Evolutionary conservation across 208 protist genomes (phyloP).

Genomic region (Crithidia thermophila): DNA sequence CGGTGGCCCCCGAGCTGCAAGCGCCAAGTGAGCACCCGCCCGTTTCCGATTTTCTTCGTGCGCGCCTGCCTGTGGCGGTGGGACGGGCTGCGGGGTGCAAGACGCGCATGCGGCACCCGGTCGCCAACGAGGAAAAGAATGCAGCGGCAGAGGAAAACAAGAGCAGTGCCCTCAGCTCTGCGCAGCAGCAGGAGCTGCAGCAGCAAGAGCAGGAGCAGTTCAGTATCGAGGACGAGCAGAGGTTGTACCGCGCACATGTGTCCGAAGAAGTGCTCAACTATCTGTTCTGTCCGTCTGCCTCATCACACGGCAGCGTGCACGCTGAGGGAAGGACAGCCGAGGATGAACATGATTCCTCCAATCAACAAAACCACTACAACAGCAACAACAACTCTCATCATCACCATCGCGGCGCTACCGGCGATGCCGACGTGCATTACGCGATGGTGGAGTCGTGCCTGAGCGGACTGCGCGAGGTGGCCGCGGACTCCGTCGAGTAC

Average conservation of each 20-base stretch:
- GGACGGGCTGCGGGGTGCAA: slow-evolving; percentile 19
- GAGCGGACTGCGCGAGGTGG: slow-evolving; percentile 24
- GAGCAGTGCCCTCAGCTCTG: background rate
- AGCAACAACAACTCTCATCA: too few species aligned
- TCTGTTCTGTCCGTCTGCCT: slow-evolving; percentile 1
- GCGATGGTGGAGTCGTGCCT: slow-evolving; percentile 25
- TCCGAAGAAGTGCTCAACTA: slow-evolving; percentile 24
- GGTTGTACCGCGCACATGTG: slow-evolving; percentile 6
- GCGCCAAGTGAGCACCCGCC: slow-evolving; percentile 1
- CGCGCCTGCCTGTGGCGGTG: slow-evolving; percentile 25
- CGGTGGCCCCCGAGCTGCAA: background rate
- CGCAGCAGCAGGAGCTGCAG: background rate
- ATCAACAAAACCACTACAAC: background rate
- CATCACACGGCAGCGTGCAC: background rate
- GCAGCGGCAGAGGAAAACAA: background rate
- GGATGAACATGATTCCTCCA: background rate
- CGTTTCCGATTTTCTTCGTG: slow-evolving; percentile 18
- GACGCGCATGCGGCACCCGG: slow-evolving; percentile 16
- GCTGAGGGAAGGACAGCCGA: background rate
- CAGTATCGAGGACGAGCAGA: slow-evolving; percentile 8
- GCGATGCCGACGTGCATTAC: slow-evolving; percentile 13
- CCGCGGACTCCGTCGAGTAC: slow-evolving; percentile 26
- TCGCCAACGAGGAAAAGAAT: slow-evolving; percentile 1
- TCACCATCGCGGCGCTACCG: too few species aligned
- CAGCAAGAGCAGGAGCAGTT: background rate